These are phyloP conservation scores for Colletotrichum zoysiae DNA, from an alignment of 2,329 filamentous ascomycete species.

Conservation along the genomic window DNA sequence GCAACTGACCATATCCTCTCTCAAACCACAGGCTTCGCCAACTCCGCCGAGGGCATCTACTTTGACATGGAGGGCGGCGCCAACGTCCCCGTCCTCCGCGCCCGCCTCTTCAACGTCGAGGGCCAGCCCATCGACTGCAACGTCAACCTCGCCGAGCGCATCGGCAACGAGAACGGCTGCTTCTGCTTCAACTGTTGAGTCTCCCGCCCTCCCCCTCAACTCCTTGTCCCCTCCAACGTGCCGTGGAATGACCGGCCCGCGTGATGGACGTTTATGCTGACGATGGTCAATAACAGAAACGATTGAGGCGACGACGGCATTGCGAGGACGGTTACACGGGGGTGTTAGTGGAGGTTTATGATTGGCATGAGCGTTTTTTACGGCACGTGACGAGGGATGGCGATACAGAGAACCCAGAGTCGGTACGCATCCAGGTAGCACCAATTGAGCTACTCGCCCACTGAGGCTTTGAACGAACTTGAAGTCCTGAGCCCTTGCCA, in stretches of 20 bases:
- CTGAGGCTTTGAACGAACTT: slow-evolving; percentile 15
- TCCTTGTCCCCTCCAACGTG: background rate
- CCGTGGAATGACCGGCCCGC: no score
- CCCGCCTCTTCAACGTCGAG: slow-evolving; percentile 56
- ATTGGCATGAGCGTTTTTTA: slow-evolving; percentile 16
- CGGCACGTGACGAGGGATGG: slow-evolving; percentile 23
- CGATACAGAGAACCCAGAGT: slow-evolving; percentile 4
- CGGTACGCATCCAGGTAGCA: slow-evolving; percentile 27
- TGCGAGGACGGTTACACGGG: background rate
- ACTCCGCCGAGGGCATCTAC: slow-evolving; percentile 59
- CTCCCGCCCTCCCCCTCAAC: background rate
- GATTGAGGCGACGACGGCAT: background rate
- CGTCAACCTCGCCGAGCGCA: slow-evolving; percentile 68
- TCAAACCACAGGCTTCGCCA: slow-evolving; percentile 55
- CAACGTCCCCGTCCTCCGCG: slow-evolving; percentile 66
- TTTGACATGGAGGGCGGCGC: slow-evolving; percentile 66
- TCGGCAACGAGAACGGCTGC: slow-evolving; percentile 65
- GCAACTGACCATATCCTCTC: background rate
- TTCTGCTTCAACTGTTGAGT: slow-evolving; percentile 50
- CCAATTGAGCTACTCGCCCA: slow-evolving; percentile 27
- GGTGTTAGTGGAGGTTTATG: background rate
- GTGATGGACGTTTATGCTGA: background rate
- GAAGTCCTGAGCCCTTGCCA: background rate
- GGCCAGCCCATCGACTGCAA: slow-evolving; percentile 58
- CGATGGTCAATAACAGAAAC: slow-evolving; percentile 1